Percentiles rank a stretch among this genome's conserved stretches.
Conservation (phyloP, 129 eudicot species). For the Logfia minima region DNA sequence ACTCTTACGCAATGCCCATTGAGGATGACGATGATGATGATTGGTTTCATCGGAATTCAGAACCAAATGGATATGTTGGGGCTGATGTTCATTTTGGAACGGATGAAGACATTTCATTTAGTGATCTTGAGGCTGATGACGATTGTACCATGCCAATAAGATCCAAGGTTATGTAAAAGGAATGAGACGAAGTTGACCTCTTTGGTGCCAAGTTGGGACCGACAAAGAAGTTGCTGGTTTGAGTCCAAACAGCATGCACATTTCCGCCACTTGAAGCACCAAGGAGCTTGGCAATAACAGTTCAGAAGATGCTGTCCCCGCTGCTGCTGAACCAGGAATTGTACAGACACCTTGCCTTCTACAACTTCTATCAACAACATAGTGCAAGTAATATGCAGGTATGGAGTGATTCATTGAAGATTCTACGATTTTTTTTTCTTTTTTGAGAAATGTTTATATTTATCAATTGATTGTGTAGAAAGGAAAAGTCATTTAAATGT, state of each 20-base stretch:
- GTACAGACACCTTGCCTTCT: not conserved
- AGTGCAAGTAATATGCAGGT: not conserved
- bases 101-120: conserved; percentile 84
- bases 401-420: not conserved
- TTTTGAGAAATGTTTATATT: no score
- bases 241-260: not conserved
- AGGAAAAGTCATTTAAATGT: not conserved
- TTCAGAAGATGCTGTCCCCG: not conserved
- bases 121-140: conserved; percentile 76
- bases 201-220: not conserved
- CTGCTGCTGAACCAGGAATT: not conserved
- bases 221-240: not conserved
- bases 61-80: conserved; percentile 55
- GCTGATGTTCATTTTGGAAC: conserved; percentile 40
- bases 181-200: not conserved
- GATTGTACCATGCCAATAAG: conserved; percentile 56
- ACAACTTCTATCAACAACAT: not conserved
- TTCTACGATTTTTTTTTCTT: no score
- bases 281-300: not conserved
- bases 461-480: not conserved
- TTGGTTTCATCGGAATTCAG: conserved; percentile 70
- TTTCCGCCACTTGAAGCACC: not conserved
- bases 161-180: conserved; percentile 34
- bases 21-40: conserved; percentile 56
- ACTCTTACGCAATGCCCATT: conserved; percentile 30